These are phyloP conservation scores for Camellia sinensis DNA, from an alignment of 148 eudicot species.

Conservation along the genomic window DNA sequence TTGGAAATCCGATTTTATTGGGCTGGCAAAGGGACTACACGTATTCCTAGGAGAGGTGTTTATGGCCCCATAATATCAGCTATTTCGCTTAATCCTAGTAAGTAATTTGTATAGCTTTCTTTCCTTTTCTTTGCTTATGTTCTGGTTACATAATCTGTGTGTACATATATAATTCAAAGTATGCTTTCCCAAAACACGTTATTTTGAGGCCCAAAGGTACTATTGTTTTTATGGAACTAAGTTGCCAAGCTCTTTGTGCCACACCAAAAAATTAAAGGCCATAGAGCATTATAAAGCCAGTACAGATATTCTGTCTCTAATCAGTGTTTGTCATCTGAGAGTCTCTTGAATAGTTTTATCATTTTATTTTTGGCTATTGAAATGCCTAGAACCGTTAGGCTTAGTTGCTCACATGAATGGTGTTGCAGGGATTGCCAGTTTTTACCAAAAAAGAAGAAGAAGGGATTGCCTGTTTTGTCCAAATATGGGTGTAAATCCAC, in stretches of 20 bases:
- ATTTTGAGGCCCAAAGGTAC: background rate
- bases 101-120: slow-evolving; percentile 15
- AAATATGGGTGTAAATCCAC: too few species aligned
- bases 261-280: background rate
- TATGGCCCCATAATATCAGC: slow-evolving; percentile 83
- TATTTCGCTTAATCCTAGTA: slow-evolving; percentile 59
- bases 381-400: too few species aligned
- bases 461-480: too few species aligned
- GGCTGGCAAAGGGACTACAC: slow-evolving; percentile 77
- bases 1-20: slow-evolving; percentile 66
- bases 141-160: background rate
- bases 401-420: too few species aligned
- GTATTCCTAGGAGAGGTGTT: slow-evolving; percentile 64
- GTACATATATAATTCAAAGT: too few species aligned
- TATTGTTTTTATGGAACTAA: background rate
- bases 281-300: background rate
- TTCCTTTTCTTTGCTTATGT: background rate
- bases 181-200: background rate
- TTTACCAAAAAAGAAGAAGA: too few species aligned
- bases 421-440: too few species aligned
- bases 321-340: too few species aligned
- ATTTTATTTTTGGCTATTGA: too few species aligned
- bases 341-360: too few species aligned
- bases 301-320: too few species aligned
- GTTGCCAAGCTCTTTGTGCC: background rate